Evolutionary conservation across 192 early-diverging fungal genomes (phyloP).

Genomic region (Linderina pennispora): DNA sequence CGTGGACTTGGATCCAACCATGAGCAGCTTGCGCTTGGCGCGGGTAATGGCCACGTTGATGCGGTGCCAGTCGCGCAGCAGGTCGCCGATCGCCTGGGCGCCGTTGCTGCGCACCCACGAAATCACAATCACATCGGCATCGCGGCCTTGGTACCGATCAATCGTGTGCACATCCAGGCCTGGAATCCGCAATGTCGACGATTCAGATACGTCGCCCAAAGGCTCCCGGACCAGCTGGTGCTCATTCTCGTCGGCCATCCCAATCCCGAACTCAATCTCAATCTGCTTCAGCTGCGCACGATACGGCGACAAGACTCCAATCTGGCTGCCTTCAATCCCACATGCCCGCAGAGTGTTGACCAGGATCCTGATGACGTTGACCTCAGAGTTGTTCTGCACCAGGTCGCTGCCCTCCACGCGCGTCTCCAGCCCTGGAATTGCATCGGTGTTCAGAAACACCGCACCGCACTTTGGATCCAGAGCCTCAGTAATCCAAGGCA

Average conservation of each 20-base stretch:
- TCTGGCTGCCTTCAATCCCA: slow-evolving; percentile 58
- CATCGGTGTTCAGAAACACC: slow-evolving; percentile 79
- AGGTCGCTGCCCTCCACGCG: slow-evolving; percentile 45
- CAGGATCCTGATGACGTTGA: slow-evolving; percentile 51
- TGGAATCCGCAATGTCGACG: background rate
- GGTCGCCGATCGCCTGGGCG: slow-evolving; percentile 65
- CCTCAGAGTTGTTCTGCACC: slow-evolving; percentile 70
- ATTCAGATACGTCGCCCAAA: background rate
- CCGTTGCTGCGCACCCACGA: slow-evolving; percentile 83
- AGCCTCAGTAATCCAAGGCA: slow-evolving; percentile 57
- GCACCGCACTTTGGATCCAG: slow-evolving; percentile 63
- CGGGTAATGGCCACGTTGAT: slow-evolving; percentile 94
- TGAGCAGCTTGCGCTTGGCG: slow-evolving; percentile 79
- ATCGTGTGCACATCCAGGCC: slow-evolving; percentile 79
- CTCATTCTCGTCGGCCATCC: slow-evolving; percentile 3
- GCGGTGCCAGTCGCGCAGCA: slow-evolving; percentile 85
- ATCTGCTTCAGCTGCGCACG: slow-evolving; percentile 59
- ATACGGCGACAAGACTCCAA: slow-evolving; percentile 87
- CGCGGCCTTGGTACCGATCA: slow-evolving; percentile 91
- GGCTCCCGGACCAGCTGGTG: background rate
- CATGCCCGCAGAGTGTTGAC: slow-evolving; percentile 52
- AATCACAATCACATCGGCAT: slow-evolving; percentile 87
- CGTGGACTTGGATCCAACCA: slow-evolving; percentile 79
- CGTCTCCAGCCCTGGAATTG: slow-evolving; percentile 56
- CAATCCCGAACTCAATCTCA: slow-evolving; percentile 33